phyloP scores from a whole-genome alignment of 805 yeast genomes.

The Middelhovenomyces tepae region DNA sequence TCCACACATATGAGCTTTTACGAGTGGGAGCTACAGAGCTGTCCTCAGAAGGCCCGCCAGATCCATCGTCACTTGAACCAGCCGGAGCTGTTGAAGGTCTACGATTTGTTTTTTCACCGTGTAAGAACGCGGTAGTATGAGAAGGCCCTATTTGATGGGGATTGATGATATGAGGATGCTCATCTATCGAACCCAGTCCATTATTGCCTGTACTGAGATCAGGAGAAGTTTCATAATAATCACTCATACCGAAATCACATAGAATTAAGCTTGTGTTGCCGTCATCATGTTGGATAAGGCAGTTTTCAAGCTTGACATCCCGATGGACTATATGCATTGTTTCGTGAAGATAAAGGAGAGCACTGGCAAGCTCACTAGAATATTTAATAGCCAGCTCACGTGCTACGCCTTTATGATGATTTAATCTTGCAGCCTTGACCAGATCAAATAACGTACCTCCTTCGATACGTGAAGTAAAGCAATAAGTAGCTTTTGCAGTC shows the following conservation, averaged over 20 bases:
- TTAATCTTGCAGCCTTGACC: slow-evolving; percentile 47
- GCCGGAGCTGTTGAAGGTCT: too few species aligned
- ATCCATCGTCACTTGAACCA: too few species aligned
- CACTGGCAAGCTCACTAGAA: slow-evolving; percentile 47
- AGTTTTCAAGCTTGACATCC: slow-evolving; percentile 75
- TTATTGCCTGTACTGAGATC: too few species aligned
- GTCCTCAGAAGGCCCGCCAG: too few species aligned
- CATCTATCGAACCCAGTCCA: too few species aligned
- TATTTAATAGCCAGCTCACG: slow-evolving; percentile 28
- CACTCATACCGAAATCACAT: slow-evolving; percentile 88
- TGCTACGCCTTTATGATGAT: slow-evolving; percentile 35
- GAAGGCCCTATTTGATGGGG: slow-evolving; percentile 17
- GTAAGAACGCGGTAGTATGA: slow-evolving; percentile 18
- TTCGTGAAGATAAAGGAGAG: slow-evolving; percentile 55
- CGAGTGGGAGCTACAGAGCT: slow-evolving; percentile 4
- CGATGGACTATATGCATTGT: slow-evolving; percentile 63
- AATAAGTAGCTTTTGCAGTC: slow-evolving; percentile 53
- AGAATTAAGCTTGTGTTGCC: slow-evolving; percentile 39
- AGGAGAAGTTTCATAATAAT: slow-evolving; percentile 16
- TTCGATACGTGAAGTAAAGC: slow-evolving; percentile 56
- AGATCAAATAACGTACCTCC: slow-evolving; percentile 80
- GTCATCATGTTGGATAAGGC: slow-evolving; percentile 43
- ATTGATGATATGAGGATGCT: too few species aligned
- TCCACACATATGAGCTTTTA: not conserved
- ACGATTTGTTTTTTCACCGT: slow-evolving; percentile 16